Base-by-base conservation (phyloP, 2,329 filamentous ascomycete species). In the Penicillium sclerotigenum region DNA sequence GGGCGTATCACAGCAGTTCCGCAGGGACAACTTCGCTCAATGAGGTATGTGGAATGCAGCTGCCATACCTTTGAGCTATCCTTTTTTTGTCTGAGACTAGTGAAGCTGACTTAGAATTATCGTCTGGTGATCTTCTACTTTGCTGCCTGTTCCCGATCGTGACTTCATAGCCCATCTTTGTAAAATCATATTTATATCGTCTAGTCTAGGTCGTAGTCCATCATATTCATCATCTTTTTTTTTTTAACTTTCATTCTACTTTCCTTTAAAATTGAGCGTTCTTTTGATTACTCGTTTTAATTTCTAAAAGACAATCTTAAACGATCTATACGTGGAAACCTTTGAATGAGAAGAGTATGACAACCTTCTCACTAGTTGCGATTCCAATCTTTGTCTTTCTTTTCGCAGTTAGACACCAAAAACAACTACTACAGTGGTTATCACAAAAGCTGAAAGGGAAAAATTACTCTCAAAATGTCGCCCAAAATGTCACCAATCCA, bases 301-400 rank as follows among this genome's bases (percentile, higher is more conserved):
- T 46, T 28, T 41, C 36, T 29, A 52, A 38, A 29, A 40, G 24
- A 36, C 33, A 28, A 31, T 20, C 33, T n/a, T 5, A n/a, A 47
- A 34, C 29, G 13, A 20, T 43, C 28, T 43, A 34, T 14, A 36
- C 16, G 13, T 33, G 5, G 16, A 29, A 29, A 7, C 22, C n/a
- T 34, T 49, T 29, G 4, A 33, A 58, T 62, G 57, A 58, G 48
- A 63, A 57, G 65, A 71, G 62, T 60, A 73, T 73, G 70, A 66
- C 70, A 60, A 61, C 59, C 52, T 59, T 73, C 29, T 68, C 69
- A 51, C 63, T 72, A 52, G 57, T 66, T 56, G 64, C 58, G 11
- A 48, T 71, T 61, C 60, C 66, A 43, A 59, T 73, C 47, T 49
- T 70, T 53, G 54, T 72, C 54, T 46, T 72, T 48, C 61, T 67